Percentiles rank a stretch among this genome's conserved stretches.
These are phyloP conservation scores for Chlorencoelia australis DNA, from an alignment of 2,329 filamentous ascomycete genomes.

Conservation along the genomic window DNA sequence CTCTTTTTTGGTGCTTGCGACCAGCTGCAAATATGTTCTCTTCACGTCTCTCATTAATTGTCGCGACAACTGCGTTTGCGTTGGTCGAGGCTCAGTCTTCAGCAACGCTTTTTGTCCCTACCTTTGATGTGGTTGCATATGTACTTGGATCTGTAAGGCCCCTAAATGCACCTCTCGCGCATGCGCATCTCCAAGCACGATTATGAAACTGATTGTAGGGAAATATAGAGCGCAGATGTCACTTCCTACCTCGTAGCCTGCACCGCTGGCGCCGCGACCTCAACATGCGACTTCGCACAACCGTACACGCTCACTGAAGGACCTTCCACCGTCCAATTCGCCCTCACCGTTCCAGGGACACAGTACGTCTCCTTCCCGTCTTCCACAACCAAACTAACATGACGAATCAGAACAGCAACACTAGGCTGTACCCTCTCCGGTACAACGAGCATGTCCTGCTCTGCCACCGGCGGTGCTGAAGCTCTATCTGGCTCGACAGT, in stretches of 20 bases:
- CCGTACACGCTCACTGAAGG: conserved; percentile 16
- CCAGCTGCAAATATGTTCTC: too few relatives aligned
- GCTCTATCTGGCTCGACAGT: neutral
- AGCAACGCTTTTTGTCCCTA: conserved; percentile 6
- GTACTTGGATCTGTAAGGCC: conserved; percentile 9
- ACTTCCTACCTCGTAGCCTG: conserved; percentile 15
- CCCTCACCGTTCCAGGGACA: conserved; percentile 7
- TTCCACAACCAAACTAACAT: too few relatives aligned
- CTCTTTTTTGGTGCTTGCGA: too few relatives aligned
- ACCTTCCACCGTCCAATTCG: conserved; percentile 9
- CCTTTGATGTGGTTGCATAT: conserved; percentile 12
- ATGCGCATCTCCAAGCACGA: neutral
- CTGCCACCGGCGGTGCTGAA: conserved; percentile 2
- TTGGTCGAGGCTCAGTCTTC: conserved; percentile 2
- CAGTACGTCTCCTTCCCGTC: neutral
- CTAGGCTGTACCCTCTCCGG: conserved; percentile 2
- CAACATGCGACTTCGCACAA: conserved; percentile 12
- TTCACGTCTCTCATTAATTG: too few relatives aligned
- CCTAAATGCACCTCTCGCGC: neutral
- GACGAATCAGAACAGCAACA: neutral
- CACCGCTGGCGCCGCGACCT: conserved; percentile 2
- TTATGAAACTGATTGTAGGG: too few relatives aligned
- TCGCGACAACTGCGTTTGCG: too few relatives aligned
- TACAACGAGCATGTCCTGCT: conserved; percentile 3
- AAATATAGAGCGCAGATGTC: conserved; percentile 6